Evolutionary conservation across 2,329 filamentous ascomycete genomes (phyloP).

Genomic region (Calonectria multiphialidica): DNA sequence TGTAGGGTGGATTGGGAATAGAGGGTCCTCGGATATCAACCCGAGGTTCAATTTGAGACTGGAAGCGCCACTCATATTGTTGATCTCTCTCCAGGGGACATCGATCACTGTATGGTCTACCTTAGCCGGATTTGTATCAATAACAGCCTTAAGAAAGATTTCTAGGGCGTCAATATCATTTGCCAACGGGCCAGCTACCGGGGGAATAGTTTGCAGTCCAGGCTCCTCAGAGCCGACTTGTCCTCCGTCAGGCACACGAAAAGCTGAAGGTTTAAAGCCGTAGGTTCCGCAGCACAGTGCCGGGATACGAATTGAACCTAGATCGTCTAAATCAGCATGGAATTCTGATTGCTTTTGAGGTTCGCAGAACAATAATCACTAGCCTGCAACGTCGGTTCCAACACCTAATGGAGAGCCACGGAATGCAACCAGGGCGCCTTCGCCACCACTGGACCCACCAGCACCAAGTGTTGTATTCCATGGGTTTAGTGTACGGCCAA

Average conservation of each 20-base stretch:
- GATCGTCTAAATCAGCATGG: not conserved
- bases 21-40: too few relatives aligned
- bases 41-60: too few relatives aligned
- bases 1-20: too few relatives aligned
- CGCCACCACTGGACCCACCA: not conserved
- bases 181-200: not conserved
- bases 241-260: too few relatives aligned
- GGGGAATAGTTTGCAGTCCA: not conserved
- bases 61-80: too few relatives aligned
- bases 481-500: not conserved
- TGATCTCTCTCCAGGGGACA: too few relatives aligned
- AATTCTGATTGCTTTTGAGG: too few relatives aligned
- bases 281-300: not conserved
- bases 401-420: not conserved
- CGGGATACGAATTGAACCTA: not conserved
- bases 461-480: not conserved
- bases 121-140: too few relatives aligned
- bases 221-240: not conserved
- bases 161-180: not conserved
- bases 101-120: too few relatives aligned
- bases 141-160: not conserved
- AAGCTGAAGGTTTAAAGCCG: not conserved
- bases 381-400: not conserved
- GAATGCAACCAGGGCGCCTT: not conserved
- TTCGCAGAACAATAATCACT: too few relatives aligned